Conservation (phyloP, 768 basidiomycete species). For the Pisolithus sp. region DNA sequence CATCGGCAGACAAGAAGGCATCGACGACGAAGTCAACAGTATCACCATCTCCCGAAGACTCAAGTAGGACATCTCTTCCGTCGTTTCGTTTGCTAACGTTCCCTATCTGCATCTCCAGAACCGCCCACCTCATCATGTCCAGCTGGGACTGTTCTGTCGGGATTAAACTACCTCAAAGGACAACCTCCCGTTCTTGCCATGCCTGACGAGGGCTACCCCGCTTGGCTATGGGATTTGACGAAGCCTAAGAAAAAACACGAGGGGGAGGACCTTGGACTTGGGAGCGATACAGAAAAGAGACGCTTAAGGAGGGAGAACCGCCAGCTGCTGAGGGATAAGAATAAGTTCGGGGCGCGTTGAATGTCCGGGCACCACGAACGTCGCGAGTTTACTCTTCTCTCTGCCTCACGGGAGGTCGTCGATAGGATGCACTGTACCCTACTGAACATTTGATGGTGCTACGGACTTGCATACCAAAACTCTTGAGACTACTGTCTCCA, state of each 20-base stretch:
- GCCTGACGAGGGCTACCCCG: slow-evolving; percentile 79
- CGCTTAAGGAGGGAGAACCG: slow-evolving; percentile 55
- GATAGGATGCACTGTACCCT: too few relatives aligned
- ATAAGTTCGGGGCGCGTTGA: slow-evolving; percentile 82
- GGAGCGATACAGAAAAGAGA: slow-evolving; percentile 55
- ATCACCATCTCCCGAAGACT: slow-evolving; percentile 3
- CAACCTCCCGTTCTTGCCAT: slow-evolving; percentile 70
- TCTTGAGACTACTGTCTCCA: too few relatives aligned
- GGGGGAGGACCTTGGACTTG: slow-evolving; percentile 59
- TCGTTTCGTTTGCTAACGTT: background rate
- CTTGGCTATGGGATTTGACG: slow-evolving; percentile 82
- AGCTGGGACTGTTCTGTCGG: slow-evolving; percentile 70
- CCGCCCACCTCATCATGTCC: slow-evolving; percentile 55
- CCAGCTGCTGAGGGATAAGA: slow-evolving; percentile 70
- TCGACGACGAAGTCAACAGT: slow-evolving; percentile 1
- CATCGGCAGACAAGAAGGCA: slow-evolving; percentile 2
- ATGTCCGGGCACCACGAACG: background rate
- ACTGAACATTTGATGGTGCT: too few relatives aligned
- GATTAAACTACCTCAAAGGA: slow-evolving; percentile 77
- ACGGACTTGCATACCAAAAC: too few relatives aligned
- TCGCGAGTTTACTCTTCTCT: too few relatives aligned
- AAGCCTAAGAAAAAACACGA: slow-evolving; percentile 42
- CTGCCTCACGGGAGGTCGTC: too few relatives aligned
- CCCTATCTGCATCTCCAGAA: slow-evolving; percentile 10
- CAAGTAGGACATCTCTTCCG: slow-evolving; percentile 14